Base-by-base conservation (phyloP, 495 filamentous ascomycete species). In the Xanthoparmelia taractica region DNA sequence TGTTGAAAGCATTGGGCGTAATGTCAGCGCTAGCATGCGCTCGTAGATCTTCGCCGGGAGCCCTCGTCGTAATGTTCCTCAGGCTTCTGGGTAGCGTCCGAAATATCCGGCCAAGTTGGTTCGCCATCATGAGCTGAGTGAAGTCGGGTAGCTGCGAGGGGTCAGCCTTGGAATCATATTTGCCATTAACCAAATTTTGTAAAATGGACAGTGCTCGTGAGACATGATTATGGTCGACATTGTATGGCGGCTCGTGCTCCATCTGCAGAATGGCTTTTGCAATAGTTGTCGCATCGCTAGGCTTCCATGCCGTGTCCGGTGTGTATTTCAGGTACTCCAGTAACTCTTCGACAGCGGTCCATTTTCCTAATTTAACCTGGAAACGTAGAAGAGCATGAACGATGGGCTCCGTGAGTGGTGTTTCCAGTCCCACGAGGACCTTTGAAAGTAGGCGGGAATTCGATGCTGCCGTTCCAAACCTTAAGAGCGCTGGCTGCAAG, bases 401-500 rank as follows among this genome's bases (percentile, higher is more conserved):
- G 33, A 80, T 76, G 59, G 78, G 76, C 36, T 70, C 59, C 7
- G 77, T 72, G 23, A 82, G 63, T 55, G 79, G 80, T 11, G 68
- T 58, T 10, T 63, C 52, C 48, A 82, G 60, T 8, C 72, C 69
- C 2, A 72, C 61, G 11, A 80, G 72, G 48, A 85, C 73, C 27
- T 74, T 66, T 15, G 77, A 62, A n/a, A 80, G 69, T 27, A 87
- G 73, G 0, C 70, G 61, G 11, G 63, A 62, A 63, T 87, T 79
- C 45, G 75, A 70, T 6, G 81, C 78, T 25, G 81, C 79, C 31
- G 76, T 72, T 8, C 83, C 85, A 66, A 84, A 86, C 12, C 82
- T 78, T 20, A 87, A 67, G 31, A 88, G 74, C 2, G 83, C 75
- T n/a, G 83, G 79, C 7, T 81, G 77, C 33, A 88, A 61, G 34